Conservation (phyloP, 2,329 filamentous ascomycete genomes). For the Aspergillus nomiae region DNA sequence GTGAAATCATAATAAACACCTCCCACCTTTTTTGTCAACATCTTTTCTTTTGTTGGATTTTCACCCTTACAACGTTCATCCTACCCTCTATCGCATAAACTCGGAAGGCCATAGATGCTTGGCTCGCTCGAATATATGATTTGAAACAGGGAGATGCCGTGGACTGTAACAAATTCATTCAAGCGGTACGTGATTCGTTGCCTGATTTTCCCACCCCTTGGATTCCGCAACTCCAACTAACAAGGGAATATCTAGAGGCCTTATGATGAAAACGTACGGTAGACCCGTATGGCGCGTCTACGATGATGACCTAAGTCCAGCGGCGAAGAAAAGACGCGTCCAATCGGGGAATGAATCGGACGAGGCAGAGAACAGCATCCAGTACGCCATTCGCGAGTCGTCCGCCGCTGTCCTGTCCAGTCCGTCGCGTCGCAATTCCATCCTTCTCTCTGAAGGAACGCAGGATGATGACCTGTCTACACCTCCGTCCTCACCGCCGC, state of each 20-base stretch:
- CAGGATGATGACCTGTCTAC: slow-evolving; percentile 50
- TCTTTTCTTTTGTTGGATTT: neutral
- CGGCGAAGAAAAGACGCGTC: slow-evolving; percentile 50
- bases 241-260: slow-evolving; percentile 39
- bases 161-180: slow-evolving; percentile 54
- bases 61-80: neutral
- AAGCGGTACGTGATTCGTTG: slow-evolving; percentile 43
- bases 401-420: slow-evolving; percentile 49
- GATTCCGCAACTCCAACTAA: slow-evolving; percentile 3
- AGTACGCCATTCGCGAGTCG: slow-evolving; percentile 52
- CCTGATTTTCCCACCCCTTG: slow-evolving; percentile 8
- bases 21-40: neutral
- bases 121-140: slow-evolving; percentile 16
- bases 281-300: slow-evolving; percentile 51
- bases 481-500: slow-evolving; percentile 56
- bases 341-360: slow-evolving; percentile 36
- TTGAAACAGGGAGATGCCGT: slow-evolving; percentile 46
- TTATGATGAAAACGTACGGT: slow-evolving; percentile 54
- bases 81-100: neutral
- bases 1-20: slow-evolving; percentile 7
- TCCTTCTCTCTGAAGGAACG: slow-evolving; percentile 45
- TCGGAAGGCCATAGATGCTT: slow-evolving; percentile 7
- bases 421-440: slow-evolving; percentile 50
- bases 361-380: slow-evolving; percentile 48
- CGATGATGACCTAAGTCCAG: slow-evolving; percentile 46